These are phyloP conservation scores for Monosporascus sp. DNA, from an alignment of 2,329 filamentous ascomycete genomes.

Conservation along the genomic window DNA sequence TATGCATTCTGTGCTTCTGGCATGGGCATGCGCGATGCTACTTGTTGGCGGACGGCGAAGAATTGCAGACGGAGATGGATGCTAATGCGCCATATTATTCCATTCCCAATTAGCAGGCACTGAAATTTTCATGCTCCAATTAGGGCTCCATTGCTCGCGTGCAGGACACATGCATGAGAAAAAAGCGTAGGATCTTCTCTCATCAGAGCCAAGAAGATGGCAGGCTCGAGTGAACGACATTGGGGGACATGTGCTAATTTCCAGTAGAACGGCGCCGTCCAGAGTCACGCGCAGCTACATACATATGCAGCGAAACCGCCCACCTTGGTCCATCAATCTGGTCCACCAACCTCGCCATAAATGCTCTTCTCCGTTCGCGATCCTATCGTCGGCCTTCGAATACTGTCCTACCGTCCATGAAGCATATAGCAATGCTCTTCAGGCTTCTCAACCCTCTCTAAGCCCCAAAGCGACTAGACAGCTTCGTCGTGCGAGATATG, in stretches of 20 bases:
- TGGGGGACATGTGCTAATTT: background rate
- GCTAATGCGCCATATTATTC: background rate
- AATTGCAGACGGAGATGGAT: background rate
- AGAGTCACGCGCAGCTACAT: background rate
- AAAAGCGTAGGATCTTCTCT: background rate
- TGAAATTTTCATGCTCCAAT: background rate
- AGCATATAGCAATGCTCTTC: background rate
- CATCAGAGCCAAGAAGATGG: background rate
- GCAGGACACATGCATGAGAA: background rate
- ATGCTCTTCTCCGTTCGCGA: background rate
- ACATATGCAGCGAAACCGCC: background rate
- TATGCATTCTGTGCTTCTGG: background rate
- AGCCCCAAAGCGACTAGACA: background rate
- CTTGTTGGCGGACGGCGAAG: background rate
- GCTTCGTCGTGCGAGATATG: too few relatives aligned
- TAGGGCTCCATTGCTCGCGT: background rate
- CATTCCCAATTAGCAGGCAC: background rate
- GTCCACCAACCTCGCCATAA: background rate
- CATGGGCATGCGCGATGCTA: background rate
- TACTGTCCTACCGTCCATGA: background rate
- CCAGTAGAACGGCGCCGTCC: background rate
- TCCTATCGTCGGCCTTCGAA: background rate
- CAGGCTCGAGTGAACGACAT: background rate
- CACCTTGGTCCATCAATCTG: background rate
- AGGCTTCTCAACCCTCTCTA: background rate